Base-by-base conservation (phyloP, 805 yeast genomes). In the Priceomyces castillae region DNA sequence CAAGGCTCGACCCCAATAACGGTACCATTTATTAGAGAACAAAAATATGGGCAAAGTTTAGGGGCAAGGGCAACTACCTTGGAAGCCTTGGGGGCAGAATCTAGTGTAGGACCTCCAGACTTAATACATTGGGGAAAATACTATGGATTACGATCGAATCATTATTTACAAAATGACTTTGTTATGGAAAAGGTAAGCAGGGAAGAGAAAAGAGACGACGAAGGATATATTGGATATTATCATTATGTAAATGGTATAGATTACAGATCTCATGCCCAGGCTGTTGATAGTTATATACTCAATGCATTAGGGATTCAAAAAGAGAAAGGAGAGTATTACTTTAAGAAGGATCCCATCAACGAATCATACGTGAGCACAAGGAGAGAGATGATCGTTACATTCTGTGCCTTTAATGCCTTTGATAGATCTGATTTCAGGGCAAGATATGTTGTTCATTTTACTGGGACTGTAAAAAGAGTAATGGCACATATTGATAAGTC, bases 361-460 rank as follows among this genome's bases (percentile, higher is more conserved):
- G 51, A 42, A 10, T 30, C 26, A 17, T 19, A 30, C 4, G 30
- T 39, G 4, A 46, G 40, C 18, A 37, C 23, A 16, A 41, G 43
- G 41, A 47, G 47, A 30, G 65, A 61, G 19, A 50, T 56, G 30
- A 46, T 76, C 37, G 76, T 76, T 17, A 81, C 88, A 0, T 81
- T 73, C 50, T 84, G 89, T 60, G 64, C 82, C 12, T 88, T 81
- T 67, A 90, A 94, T 61, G 74, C 84, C 15, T 87, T 94, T 55
- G 69, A 81, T 30, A 76, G 75, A 43, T 76, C 84, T 4, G 99
- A 92, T 60, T 66, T 90, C 31, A 72, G 97, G 80, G 89, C 52
- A 60, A 81, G 55, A 75, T 78, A 58, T 46, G 65, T 76, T 15
- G 56, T 76, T 4, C 52, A 53, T 15, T 58, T 64, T 1, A 42